Conservation (phyloP, 495 filamentous ascomycete genomes). For the Penicillium cinerascens region DNA sequence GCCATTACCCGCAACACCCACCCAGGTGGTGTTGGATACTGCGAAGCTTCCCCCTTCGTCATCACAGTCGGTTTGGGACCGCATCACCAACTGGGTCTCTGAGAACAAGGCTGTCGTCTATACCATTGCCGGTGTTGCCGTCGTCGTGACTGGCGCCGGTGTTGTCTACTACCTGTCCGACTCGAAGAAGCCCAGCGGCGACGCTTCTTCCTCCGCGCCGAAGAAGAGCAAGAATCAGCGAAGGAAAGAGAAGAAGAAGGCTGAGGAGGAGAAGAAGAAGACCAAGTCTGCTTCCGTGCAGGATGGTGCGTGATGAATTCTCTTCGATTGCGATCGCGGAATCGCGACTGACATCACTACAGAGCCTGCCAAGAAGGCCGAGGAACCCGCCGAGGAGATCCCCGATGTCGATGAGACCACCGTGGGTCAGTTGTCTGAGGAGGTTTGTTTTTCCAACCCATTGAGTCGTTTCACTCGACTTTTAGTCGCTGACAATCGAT, state of each 20-base stretch:
- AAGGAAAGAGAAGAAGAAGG: constrained; percentile 60
- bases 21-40: constrained; percentile 47
- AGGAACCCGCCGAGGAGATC: constrained; percentile 70
- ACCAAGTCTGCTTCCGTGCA: constrained; percentile 43
- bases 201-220: constrained; percentile 24
- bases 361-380: constrained; percentile 51
- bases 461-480: background rate
- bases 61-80: constrained; percentile 76
- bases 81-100: constrained; percentile 85
- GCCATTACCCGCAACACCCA: constrained; percentile 33
- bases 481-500: constrained; percentile 7
- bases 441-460: constrained; percentile 42
- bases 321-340: constrained; percentile 3
- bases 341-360: constrained; percentile 22
- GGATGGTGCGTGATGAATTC: constrained; percentile 35
- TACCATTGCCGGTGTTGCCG: constrained; percentile 88
- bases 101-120: constrained; percentile 95
- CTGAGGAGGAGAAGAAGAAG: constrained; percentile 68
- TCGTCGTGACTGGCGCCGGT: constrained; percentile 85
- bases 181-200: constrained; percentile 28
- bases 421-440: constrained; percentile 63
- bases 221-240: constrained; percentile 64
- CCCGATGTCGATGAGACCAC: constrained; percentile 80
- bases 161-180: constrained; percentile 81
- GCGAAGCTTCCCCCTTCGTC: constrained; percentile 48